Percentiles rank a stretch among this genome's conserved stretches.
phyloP scores from a whole-genome alignment of 108 stramenopile species.

The Cyclotella choctawhatcheeana region DNA sequence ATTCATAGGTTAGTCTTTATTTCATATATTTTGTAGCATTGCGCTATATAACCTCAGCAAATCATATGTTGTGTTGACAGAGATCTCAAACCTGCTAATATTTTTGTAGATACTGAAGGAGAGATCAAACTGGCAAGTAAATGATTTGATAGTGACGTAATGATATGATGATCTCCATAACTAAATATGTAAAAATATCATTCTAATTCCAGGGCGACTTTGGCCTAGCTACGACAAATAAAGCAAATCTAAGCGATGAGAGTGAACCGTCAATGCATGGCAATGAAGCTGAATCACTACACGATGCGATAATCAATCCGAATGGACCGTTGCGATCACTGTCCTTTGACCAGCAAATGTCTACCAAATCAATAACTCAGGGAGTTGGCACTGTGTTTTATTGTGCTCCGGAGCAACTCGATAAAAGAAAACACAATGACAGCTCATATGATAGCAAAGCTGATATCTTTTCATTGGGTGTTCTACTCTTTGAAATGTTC shows the following conservation, averaged over 20 bases:
- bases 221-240: slow-evolving; percentile 62
- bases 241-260: background rate
- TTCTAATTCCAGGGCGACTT: slow-evolving; percentile 87
- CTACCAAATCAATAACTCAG: slow-evolving; percentile 72
- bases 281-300: slow-evolving; percentile 50
- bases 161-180: background rate
- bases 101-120: slow-evolving; percentile 61
- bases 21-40: background rate
- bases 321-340: slow-evolving; percentile 44
- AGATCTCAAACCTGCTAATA: slow-evolving; percentile 59
- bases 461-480: slow-evolving; percentile 84
- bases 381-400: slow-evolving; percentile 86
- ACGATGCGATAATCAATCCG: slow-evolving; percentile 66
- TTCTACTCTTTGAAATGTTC: slow-evolving; percentile 83
- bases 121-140: slow-evolving; percentile 14
- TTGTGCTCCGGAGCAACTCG: slow-evolving; percentile 69
- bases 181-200: too few relatives aligned
- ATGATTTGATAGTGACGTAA: too few relatives aligned
- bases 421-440: slow-evolving; percentile 34
- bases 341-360: slow-evolving; percentile 2
- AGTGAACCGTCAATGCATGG: slow-evolving; percentile 16
- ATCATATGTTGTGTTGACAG: background rate
- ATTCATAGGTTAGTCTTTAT: slow-evolving; percentile 53
- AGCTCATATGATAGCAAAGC: slow-evolving; percentile 71
- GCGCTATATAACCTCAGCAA: slow-evolving; percentile 53